Conservation (phyloP, 805 yeast genomes). For the Sugiyamaella smithiae region DNA sequence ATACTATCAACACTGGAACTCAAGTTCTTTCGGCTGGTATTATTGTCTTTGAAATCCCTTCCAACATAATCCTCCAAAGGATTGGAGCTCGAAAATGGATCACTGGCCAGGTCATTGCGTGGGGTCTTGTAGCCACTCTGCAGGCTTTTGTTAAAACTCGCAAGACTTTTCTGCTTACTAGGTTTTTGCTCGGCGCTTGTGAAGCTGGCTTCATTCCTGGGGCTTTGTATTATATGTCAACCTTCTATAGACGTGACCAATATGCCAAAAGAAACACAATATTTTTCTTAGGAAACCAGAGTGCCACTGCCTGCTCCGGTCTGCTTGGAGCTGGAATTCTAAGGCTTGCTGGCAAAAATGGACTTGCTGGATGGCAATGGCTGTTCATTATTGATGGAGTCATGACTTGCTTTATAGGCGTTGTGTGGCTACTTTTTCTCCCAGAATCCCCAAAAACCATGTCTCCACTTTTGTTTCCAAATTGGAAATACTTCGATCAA, state of each 20-base stretch:
- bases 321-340: constrained; percentile 47
- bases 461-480: constrained; percentile 16
- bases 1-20: constrained; percentile 15
- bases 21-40: constrained; percentile 21
- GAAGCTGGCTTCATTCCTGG: constrained; percentile 44
- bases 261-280: constrained; percentile 38
- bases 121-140: constrained; percentile 36
- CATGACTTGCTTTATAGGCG: constrained; percentile 39
- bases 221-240: constrained; percentile 34
- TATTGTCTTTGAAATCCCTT: constrained; percentile 29
- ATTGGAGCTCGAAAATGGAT: constrained; percentile 49
- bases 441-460: constrained; percentile 38
- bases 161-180: constrained; percentile 38
- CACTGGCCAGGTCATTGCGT: constrained; percentile 23
- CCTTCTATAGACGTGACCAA: constrained; percentile 40
- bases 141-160: constrained; percentile 33
- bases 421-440: constrained; percentile 35
- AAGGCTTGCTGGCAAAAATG: constrained; percentile 40
- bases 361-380: constrained; percentile 49
- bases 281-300: constrained; percentile 47
- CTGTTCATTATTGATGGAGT: constrained; percentile 49
- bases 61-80: constrained; percentile 33
- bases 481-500: constrained; percentile 8
- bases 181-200: constrained; percentile 37
- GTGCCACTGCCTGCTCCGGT: constrained; percentile 53